phyloP scores from a whole-genome alignment of 805 yeast genomes.

The Saitoella complicata region DNA sequence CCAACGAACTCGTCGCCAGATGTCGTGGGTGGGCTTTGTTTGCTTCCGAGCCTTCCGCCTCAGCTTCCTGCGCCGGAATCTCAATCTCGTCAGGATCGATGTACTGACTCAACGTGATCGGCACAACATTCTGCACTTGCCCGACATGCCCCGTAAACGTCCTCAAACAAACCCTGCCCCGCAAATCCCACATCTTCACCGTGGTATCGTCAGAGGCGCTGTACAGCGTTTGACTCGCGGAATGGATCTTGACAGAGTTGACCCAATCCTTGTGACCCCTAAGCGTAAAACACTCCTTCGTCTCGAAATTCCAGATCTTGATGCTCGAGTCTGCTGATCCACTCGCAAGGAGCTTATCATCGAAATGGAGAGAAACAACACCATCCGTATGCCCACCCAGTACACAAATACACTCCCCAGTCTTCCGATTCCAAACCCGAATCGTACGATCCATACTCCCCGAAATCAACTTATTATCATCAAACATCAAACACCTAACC shows the following conservation, averaged over 20 bases:
- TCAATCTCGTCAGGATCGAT: constrained; percentile 17
- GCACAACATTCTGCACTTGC: constrained; percentile 84
- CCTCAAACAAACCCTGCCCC: constrained; percentile 59
- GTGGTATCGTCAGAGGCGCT: constrained; percentile 87
- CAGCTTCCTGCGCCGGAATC: constrained; percentile 3
- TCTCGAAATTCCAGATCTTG: constrained; percentile 92
- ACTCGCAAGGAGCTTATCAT: constrained; percentile 65
- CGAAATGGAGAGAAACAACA: constrained; percentile 72
- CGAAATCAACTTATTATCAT: constrained; percentile 74
- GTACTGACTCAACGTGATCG: constrained; percentile 53
- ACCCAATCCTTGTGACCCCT: constrained; percentile 92
- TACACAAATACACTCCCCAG: constrained; percentile 87
- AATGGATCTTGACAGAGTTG: constrained; percentile 73
- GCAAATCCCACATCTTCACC: constrained; percentile 85
- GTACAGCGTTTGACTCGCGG: constrained; percentile 59
- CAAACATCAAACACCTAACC: constrained; percentile 70
- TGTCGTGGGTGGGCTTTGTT: constrained; percentile 5
- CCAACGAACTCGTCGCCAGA: constrained; percentile 78
- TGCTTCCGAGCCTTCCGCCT: constrained; percentile 1
- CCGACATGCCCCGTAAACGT: constrained; percentile 83
- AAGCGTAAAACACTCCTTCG: constrained; percentile 78
- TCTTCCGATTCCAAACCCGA: constrained; percentile 88
- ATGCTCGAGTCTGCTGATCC: constrained; percentile 89
- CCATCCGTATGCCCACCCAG: constrained; percentile 84
- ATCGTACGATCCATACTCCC: constrained; percentile 86